Percentiles rank a stretch among this genome's conserved stretches.
phyloP scores from a whole-genome alignment of 768 basidiomycete species.

The Lactarius evosmus region DNA sequence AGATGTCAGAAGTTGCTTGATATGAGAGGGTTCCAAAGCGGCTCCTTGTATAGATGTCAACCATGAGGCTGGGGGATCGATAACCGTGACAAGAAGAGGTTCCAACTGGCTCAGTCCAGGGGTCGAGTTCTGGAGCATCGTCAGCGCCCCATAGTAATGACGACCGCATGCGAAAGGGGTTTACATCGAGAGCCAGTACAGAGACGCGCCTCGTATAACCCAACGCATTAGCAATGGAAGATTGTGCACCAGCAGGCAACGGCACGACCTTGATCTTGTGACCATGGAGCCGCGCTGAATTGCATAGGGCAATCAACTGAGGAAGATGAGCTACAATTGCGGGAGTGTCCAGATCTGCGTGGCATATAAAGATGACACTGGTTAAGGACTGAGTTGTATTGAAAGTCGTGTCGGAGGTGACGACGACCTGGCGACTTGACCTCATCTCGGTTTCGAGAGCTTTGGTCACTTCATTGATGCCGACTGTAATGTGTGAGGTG shows the following conservation, averaged over 20 bases:
- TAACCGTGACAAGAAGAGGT: constrained; percentile 48
- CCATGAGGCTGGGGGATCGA: constrained; percentile 65
- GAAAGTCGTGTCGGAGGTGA: neutral
- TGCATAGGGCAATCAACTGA: constrained; percentile 72
- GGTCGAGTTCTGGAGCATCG: constrained; percentile 39
- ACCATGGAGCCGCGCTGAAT: constrained; percentile 40
- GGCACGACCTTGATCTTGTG: constrained; percentile 53
- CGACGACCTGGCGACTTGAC: constrained; percentile 18
- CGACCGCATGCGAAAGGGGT: constrained; percentile 29
- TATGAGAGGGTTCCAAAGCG: constrained; percentile 62
- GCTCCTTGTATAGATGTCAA: constrained; percentile 38
- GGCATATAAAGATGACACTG: constrained; percentile 62
- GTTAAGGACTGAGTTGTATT: neutral
- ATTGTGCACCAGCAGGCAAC: constrained; percentile 66
- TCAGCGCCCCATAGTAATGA: constrained; percentile 6
- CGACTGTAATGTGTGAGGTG: constrained; percentile 51
- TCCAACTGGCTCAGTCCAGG: constrained; percentile 37
- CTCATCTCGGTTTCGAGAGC: constrained; percentile 58
- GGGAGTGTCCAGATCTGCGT: constrained; percentile 70
- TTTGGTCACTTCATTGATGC: constrained; percentile 82
- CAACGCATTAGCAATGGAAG: constrained; percentile 53
- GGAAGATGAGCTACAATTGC: constrained; percentile 72
- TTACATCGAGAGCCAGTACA: constrained; percentile 64
- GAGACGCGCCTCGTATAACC: constrained; percentile 61
- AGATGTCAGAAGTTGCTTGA: constrained; percentile 77